Evolutionary conservation across 129 eudicot genomes (phyloP).

Genomic region (Calendula officinalis): DNA sequence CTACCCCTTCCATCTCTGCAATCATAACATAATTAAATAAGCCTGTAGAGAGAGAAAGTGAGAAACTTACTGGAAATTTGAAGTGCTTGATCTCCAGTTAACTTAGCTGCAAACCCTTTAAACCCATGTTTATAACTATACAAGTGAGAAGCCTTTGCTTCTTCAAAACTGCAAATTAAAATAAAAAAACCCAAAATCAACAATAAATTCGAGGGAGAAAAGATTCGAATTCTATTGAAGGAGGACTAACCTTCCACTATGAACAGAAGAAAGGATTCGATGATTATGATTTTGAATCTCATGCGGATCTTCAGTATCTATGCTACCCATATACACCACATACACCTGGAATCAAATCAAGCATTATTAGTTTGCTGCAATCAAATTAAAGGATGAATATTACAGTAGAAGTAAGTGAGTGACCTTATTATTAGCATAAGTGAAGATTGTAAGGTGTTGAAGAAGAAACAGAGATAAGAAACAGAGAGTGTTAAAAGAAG

Average conservation of each 20-base stretch:
- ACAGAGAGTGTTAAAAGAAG: conserved; percentile 24
- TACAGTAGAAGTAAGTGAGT: background rate
- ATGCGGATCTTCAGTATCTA: conserved; percentile 50
- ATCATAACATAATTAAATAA: conserved; percentile 2
- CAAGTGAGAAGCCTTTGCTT: conserved; percentile 72
- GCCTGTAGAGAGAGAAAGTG: background rate
- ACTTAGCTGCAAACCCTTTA: conserved; percentile 87
- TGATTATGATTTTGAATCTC: conserved; percentile 61
- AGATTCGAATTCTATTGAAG: background rate
- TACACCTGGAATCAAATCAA: conserved; percentile 46
- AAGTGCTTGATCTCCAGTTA: conserved; percentile 74
- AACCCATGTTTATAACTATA: conserved; percentile 83
- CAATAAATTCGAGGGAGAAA: background rate
- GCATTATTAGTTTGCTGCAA: background rate
- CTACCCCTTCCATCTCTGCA: conserved; percentile 89
- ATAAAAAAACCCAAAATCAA: background rate
- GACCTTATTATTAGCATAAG: conserved; percentile 69
- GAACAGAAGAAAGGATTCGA: conserved; percentile 65
- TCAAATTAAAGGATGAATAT: background rate
- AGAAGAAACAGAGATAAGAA: conserved; percentile 34
- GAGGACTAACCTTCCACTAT: conserved; percentile 53
- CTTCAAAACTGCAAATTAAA: conserved; percentile 51
- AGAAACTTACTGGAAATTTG: conserved; percentile 51
- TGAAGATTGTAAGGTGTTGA: conserved; percentile 23
- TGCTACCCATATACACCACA: conserved; percentile 84